Evolutionary conservation across 805 yeast species (phyloP), one percentile per base, ranked within the genome.

Genomic region (Dipodascus geniculatus): DNA sequence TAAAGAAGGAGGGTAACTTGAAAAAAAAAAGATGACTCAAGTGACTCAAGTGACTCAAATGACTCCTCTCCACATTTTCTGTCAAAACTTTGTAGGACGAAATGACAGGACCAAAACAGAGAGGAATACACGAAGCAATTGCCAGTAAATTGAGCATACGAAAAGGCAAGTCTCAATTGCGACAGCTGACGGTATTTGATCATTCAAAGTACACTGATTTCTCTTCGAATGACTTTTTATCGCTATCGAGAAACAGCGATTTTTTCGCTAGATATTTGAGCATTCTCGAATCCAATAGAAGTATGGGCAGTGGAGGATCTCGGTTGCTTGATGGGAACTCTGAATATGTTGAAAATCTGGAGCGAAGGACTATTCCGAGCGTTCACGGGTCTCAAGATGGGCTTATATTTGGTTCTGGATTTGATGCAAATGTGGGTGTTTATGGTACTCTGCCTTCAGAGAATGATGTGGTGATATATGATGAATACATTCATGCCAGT

Each of bases 401-500:
- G 6, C 49, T 61, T 1, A 35, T 61, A 28, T 61, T 61, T 52
- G 60, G 60, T 42, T 61, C 64, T 6, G 64, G 64, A 1, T 61
- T 54, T 48, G 64, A 61, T 33, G 64, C 64, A 24, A 61, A 61
- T 51, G 56, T 54, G 6, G 52, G 60, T 3, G 22, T 61, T 1
- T 61, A 59, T 31, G 50, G 60, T 11, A 56, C 59, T 52, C 51
- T 61, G 20, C 60, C 64, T 8, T 61, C 61, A 49, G 53, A 59
- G 1, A 56, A 58, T 3, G 64, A 61, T 44, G 33, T 58, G 14
- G 50, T 61, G 4, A 48, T 61, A 16, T 61, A 61, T 51, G 64
- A 61, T 48, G 64, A 61, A 53, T 53, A 53, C 22, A 58, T 61
- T 31, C 64, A 61, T 56, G 64, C 64, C 22, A 58, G 61, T 48